phyloP scores from a whole-genome alignment of 176 grass and related monocot species.

The Phyllostachys edulis region DNA sequence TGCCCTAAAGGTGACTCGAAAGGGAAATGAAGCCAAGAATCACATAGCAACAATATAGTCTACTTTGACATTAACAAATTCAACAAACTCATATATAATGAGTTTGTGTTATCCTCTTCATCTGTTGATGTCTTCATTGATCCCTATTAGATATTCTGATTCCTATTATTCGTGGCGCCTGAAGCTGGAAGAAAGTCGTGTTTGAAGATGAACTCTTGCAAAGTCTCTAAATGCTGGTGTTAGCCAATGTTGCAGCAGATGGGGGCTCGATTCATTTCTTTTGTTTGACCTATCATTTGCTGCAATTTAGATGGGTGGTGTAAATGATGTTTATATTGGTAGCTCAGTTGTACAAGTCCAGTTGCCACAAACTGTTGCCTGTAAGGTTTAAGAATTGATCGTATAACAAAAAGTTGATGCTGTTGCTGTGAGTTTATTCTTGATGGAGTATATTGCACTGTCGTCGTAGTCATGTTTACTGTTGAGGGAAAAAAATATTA shows the following conservation, averaged over 20 bases:
- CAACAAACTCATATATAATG: background rate
- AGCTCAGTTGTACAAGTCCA: conserved; percentile 28
- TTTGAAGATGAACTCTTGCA: too few species aligned
- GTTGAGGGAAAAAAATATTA: background rate
- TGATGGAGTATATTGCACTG: conserved; percentile 10
- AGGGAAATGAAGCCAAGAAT: conserved; percentile 38
- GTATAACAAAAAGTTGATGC: background rate
- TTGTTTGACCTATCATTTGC: background rate
- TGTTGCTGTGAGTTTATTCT: background rate
- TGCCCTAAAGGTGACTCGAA: conserved; percentile 26
- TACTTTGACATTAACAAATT: conserved; percentile 32
- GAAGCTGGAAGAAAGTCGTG: background rate
- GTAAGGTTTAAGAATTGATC: background rate
- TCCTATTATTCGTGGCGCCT: background rate
- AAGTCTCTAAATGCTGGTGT: too few species aligned
- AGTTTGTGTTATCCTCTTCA: conserved; percentile 32
- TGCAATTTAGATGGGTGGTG: background rate
- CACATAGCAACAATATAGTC: conserved; percentile 22
- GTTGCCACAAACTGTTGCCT: background rate
- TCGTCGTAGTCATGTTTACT: background rate
- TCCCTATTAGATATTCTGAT: conserved; percentile 23
- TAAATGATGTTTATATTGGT: conserved; percentile 53
- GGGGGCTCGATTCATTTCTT: background rate
- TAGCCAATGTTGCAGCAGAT: background rate
- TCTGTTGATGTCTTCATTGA: conserved; percentile 37